phyloP scores from a whole-genome alignment of 257 asterid species.

The Solanum chiquidenum region DNA sequence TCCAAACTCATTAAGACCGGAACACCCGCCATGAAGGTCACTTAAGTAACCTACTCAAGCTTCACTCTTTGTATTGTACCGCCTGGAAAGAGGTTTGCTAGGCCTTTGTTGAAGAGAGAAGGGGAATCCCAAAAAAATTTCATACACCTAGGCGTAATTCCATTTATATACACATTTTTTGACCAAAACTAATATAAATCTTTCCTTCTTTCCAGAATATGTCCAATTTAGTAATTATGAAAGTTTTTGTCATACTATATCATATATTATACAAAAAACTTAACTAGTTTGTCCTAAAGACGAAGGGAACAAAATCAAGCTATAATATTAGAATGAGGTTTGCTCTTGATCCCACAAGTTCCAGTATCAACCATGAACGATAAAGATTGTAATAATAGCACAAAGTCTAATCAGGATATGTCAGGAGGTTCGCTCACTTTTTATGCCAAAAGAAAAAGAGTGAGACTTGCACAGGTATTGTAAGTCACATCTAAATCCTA shows the following conservation, averaged over 20 bases:
- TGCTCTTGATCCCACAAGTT: not conserved
- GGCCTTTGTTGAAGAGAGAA: not conserved
- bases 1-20: not conserved
- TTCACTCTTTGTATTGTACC: not conserved
- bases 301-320: not conserved
- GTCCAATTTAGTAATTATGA: not conserved
- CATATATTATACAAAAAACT: not conserved
- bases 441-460: not conserved
- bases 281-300: not conserved
- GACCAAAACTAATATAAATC: not conserved
- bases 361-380: not conserved
- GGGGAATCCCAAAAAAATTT: not conserved
- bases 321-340: not conserved
- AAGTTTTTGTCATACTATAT: not conserved
- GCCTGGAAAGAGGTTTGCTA: not conserved
- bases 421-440: not conserved
- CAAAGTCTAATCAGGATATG: not conserved
- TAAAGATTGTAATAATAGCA: not conserved
- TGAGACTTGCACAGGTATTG: not conserved
- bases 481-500: not conserved
- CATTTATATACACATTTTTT: not conserved
- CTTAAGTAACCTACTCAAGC: not conserved
- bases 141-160: not conserved
- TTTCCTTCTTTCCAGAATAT: not conserved
- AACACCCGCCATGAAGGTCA: not conserved